Percentiles rank a stretch among this genome's conserved stretches.
phyloP scores from a whole-genome alignment of 768 basidiomycete genomes.

The Boletellus ananiceps region DNA sequence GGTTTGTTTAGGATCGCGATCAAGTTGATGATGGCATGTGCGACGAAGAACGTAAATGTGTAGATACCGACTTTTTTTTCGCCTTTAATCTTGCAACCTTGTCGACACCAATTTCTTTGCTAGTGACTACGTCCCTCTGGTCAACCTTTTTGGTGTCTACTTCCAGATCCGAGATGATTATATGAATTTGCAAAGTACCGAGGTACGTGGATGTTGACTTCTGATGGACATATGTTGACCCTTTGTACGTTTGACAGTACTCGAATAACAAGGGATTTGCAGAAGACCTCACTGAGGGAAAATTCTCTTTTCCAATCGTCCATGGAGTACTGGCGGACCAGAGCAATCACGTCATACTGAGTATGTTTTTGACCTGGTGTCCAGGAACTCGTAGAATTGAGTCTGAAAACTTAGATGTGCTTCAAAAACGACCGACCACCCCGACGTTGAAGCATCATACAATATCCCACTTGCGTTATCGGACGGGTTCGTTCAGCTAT shows the following conservation, averaged over 20 bases:
- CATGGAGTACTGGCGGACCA: constrained; percentile 77
- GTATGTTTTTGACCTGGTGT: constrained; percentile 41
- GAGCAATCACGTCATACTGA: constrained; percentile 76
- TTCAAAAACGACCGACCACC: constrained; percentile 86
- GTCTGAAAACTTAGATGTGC: constrained; percentile 54
- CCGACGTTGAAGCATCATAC: constrained; percentile 79
- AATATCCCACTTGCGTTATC: constrained; percentile 69
- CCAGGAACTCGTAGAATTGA: neutral
- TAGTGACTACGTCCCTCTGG: constrained; percentile 88
- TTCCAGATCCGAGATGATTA: constrained; percentile 98
- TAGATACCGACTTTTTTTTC: constrained; percentile 28
- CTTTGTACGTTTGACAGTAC: constrained; percentile 41
- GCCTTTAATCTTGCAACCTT: neutral
- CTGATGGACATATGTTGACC: neutral
- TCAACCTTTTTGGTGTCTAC: constrained; percentile 90
- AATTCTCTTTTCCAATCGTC: constrained; percentile 77
- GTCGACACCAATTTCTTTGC: neutral
- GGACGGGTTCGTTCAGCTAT: constrained; percentile 84
- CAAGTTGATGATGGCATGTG: constrained; percentile 94
- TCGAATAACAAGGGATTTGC: constrained; percentile 60
- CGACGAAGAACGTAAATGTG: constrained; percentile 57
- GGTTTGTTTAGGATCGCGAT: constrained; percentile 88
- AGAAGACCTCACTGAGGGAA: constrained; percentile 76
- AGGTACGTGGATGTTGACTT: constrained; percentile 42
- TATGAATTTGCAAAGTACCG: constrained; percentile 86